Evolutionary conservation across 495 filamentous ascomycete genomes (phyloP).

Genomic region (Staphylotrichum longicolle): DNA sequence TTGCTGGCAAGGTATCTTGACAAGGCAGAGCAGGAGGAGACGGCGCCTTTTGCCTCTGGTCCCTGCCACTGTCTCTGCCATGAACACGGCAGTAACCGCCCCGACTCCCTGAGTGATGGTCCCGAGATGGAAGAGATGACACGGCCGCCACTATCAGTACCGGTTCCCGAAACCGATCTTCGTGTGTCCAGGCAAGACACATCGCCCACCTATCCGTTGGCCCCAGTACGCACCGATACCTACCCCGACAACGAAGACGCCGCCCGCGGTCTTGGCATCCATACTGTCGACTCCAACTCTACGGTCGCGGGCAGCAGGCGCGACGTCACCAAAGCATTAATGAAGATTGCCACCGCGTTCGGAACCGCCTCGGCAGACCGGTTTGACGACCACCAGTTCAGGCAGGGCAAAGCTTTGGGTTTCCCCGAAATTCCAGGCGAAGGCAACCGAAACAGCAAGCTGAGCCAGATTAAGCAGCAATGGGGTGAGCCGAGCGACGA

Average conservation of each 20-base stretch:
- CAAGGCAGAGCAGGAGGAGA: slow-evolving; percentile 13
- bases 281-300: neutral
- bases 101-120: neutral
- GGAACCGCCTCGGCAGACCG: slow-evolving; percentile 40
- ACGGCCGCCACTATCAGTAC: slow-evolving; percentile 8
- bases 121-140: neutral
- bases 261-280: neutral
- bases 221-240: slow-evolving; percentile 1
- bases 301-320: slow-evolving; percentile 38
- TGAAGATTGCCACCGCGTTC: slow-evolving; percentile 36
- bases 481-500: slow-evolving; percentile 32
- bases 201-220: neutral
- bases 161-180: neutral
- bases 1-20: slow-evolving; percentile 39
- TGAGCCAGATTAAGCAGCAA: slow-evolving; percentile 39
- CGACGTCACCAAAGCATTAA: slow-evolving; percentile 42
- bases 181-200: neutral
- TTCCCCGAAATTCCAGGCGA: slow-evolving; percentile 56
- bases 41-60: slow-evolving; percentile 5
- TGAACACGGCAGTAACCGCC: neutral
- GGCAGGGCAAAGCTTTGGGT: slow-evolving; percentile 39
- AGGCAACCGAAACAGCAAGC: slow-evolving; percentile 38
- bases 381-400: slow-evolving; percentile 50
- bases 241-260: slow-evolving; percentile 1
- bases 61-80: slow-evolving; percentile 33